Conservation (phyloP, 2,329 filamentous ascomycete genomes). For the Talaromyces sp. region DNA sequence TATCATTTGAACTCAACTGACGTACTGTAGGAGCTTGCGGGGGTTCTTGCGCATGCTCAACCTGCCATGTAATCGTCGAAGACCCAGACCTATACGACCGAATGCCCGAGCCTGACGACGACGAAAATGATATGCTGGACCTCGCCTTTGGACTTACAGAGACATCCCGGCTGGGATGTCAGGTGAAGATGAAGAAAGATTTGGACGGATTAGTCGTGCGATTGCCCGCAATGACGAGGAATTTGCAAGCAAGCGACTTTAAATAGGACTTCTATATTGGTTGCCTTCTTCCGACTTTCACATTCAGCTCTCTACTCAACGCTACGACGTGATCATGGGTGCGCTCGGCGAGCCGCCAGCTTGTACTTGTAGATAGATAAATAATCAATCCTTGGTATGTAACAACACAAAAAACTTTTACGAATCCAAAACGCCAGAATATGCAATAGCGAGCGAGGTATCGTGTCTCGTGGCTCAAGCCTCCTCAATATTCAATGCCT, state of each 20-base stretch:
- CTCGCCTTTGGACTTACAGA: conserved; percentile 86
- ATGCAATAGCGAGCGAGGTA: conserved; percentile 8
- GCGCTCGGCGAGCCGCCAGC: neutral
- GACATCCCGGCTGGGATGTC: conserved; percentile 79
- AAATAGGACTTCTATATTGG: neutral
- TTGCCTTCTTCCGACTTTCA: neutral
- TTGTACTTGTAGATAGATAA: conserved; percentile 17
- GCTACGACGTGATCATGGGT: neutral
- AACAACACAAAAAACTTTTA: conserved; percentile 6
- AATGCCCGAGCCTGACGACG: conserved; percentile 73
- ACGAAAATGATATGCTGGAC: conserved; percentile 88
- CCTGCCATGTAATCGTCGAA: conserved; percentile 82
- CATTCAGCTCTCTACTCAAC: conserved; percentile 16
- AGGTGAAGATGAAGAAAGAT: conserved; percentile 87
- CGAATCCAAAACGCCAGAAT: conserved; percentile 29
- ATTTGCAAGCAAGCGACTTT: conserved; percentile 94
- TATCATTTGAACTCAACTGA: neutral
- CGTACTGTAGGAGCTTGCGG: conserved; percentile 69
- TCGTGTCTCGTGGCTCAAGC: conserved; percentile 29
- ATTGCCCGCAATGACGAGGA: conserved; percentile 89
- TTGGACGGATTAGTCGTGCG: conserved; percentile 81
- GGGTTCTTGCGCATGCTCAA: conserved; percentile 88
- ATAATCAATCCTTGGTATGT: conserved; percentile 6
- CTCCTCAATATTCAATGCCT: conserved; percentile 45
- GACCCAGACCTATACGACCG: conserved; percentile 71